phyloP scores from a whole-genome alignment of 345 rosid species.

The Barbarea vulgaris region DNA sequence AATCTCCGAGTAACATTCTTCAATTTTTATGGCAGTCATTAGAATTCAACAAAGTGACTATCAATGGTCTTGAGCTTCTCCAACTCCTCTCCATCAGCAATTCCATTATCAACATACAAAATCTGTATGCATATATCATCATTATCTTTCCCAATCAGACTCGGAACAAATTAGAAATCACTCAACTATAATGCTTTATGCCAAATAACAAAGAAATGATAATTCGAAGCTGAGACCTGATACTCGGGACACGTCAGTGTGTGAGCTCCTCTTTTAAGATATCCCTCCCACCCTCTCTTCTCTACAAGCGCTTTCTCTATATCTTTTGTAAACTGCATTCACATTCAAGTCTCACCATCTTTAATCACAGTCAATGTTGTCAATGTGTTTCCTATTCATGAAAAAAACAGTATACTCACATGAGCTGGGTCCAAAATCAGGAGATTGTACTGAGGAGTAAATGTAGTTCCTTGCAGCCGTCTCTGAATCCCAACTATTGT shows the following conservation, averaged over 20 bases:
- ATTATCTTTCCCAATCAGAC: background rate
- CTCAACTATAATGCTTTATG: background rate
- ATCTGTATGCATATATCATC: conserved; percentile 48
- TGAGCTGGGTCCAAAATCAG: conserved; percentile 74
- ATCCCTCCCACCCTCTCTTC: conserved; percentile 67
- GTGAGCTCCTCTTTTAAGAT: conserved; percentile 74
- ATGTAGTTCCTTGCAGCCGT: conserved; percentile 46
- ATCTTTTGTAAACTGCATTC: conserved; percentile 56
- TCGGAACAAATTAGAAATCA: background rate
- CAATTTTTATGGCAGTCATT: conserved; percentile 16
- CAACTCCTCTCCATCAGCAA: conserved; percentile 65
- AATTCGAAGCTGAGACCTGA: conserved; percentile 54
- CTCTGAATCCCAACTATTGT: conserved; percentile 75
- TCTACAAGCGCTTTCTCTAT: conserved; percentile 60
- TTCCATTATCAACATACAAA: conserved; percentile 72
- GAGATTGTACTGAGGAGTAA: conserved; percentile 53
- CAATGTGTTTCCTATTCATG: background rate
- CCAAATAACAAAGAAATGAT: background rate
- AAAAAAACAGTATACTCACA: conserved; percentile 46
- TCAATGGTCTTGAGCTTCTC: conserved; percentile 73
- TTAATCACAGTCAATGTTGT: conserved; percentile 4
- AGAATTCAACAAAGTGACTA: conserved; percentile 55
- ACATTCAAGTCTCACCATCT: conserved; percentile 20
- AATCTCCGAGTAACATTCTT: background rate
- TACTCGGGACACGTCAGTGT: conserved; percentile 66